A percentile compares a stretch with the other conserved stretches of the same genome.
Evolutionary conservation across 345 rosid species (phyloP).

Genomic region (Raphanus sativus): DNA sequence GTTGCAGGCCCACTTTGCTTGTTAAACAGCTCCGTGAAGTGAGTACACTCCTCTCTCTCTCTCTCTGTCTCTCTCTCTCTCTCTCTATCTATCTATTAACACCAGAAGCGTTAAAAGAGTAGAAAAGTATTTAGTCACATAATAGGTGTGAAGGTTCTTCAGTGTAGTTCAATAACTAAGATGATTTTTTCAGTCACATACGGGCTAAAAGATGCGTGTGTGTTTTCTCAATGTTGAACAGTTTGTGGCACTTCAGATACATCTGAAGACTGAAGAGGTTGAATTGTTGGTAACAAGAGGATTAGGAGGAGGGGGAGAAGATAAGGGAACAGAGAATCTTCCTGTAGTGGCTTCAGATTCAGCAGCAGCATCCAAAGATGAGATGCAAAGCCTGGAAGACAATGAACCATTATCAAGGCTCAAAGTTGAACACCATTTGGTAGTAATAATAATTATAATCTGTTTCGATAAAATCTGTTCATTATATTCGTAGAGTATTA

Average conservation of each 20-base stretch:
- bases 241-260: constrained; percentile 71
- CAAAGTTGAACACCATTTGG: constrained; percentile 36
- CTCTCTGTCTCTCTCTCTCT: constrained; percentile 36
- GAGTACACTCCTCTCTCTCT: constrained; percentile 41
- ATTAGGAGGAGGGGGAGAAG: constrained; percentile 30
- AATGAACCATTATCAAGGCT: constrained; percentile 43
- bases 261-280: constrained; percentile 67
- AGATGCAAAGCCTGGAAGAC: constrained; percentile 55
- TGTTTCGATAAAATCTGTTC: background rate
- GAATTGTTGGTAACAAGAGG: constrained; percentile 58
- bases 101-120: background rate
- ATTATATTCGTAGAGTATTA: background rate
- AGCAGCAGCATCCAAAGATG: constrained; percentile 39
- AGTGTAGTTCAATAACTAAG: background rate
- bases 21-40: constrained; percentile 82
- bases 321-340: constrained; percentile 19
- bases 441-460: background rate
- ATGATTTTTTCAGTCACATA: constrained; percentile 4
- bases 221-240: constrained; percentile 36
- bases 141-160: background rate
- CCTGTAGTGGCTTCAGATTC: constrained; percentile 19
- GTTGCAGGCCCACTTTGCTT: constrained; percentile 68
- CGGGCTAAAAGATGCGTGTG: background rate
- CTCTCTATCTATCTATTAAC: constrained; percentile 22
- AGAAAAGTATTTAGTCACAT: background rate